Evolutionary conservation across 164 flowering plant species (phyloP), one percentile per base, ranked within the genome.

Genomic region (Malania oleifera): DNA sequence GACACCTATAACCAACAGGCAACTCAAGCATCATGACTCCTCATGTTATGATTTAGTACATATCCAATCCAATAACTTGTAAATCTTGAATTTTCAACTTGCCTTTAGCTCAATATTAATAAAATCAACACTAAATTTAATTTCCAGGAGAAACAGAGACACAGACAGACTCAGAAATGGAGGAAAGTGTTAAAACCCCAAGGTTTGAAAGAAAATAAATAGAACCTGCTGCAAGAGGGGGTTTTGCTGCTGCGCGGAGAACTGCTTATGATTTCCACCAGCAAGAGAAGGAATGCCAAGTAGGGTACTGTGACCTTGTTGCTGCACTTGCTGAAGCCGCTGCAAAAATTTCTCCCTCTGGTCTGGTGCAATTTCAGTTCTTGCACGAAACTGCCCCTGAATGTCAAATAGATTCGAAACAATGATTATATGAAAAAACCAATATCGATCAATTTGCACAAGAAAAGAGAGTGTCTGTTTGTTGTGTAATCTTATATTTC

Each of bases 361-460:
- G 73, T 95, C 99, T 52, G 96, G 97, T 43, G 87, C 77, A 74
- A 95, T 83, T 71, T 95, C 99, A 74, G 91, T 67, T 78, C 99
- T 85, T 68, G 82, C 87, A 71, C 95, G 97, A 63, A 80, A 49
- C 67, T 86, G 92, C 2, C 86, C 87, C 90, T 82, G 73, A 59
- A 64, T 25, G 1, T 14, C 17, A 27, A 52, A 52, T 15, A 28
- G 11, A 24, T 50, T 14, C 8, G 8, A 6, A 38, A 38, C 14
- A 38, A 38, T 5, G 14, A 6, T 12, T 12, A 7, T 11, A 1
- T 11, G 13, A 6, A 12, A 12, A 38, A 38, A n/a, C n/a, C n/a
- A n/a, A n/a, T n/a, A n/a, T n/a, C n/a, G n/a, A n/a, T n/a, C n/a
- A n/a, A n/a, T n/a, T n/a, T n/a, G n/a, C n/a, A n/a, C n/a, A n/a